These are phyloP conservation scores for Rhodotorula sp. DNA, from an alignment of 1,284 basidiomycete species.

Conservation along the genomic window DNA sequence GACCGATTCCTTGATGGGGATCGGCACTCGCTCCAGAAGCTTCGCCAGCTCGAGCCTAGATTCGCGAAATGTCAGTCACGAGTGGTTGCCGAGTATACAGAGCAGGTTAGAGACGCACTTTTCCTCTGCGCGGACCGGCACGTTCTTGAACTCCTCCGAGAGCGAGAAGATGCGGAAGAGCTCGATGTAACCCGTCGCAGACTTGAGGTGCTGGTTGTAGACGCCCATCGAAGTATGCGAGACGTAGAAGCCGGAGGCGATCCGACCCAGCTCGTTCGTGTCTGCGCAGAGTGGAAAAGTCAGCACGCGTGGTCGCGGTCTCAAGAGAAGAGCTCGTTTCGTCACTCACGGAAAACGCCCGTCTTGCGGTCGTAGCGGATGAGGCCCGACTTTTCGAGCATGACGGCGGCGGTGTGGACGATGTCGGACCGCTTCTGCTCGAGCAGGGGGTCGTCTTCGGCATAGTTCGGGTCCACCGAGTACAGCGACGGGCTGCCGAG, in stretches of 20 bases:
- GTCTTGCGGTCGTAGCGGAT: conserved; percentile 89
- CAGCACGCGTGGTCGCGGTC: not conserved
- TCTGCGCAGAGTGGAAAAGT: conserved; percentile 45
- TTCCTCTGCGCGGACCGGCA: conserved; percentile 66
- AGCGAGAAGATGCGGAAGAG: conserved; percentile 95
- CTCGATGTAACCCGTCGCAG: conserved; percentile 76
- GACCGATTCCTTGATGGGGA: conserved; percentile 94
- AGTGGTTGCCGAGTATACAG: not conserved
- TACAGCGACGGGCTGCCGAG: conserved; percentile 86
- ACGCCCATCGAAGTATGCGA: conserved; percentile 94
- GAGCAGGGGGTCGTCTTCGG: conserved; percentile 76
- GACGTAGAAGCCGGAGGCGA: conserved; percentile 96
- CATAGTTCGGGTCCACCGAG: conserved; percentile 85
- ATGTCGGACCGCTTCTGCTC: conserved; percentile 89
- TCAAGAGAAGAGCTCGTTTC: not conserved
- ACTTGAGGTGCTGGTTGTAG: conserved; percentile 89
- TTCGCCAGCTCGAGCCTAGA: conserved; percentile 85
- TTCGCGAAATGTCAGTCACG: conserved; percentile 38
- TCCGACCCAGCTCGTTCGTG: conserved; percentile 86
- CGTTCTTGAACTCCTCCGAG: conserved; percentile 94
- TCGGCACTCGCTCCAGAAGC: conserved; percentile 89
- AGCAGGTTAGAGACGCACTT: conserved; percentile 44
- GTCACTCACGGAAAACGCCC: conserved; percentile 66
- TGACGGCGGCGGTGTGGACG: conserved; percentile 85
- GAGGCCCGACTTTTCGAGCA: conserved; percentile 91